Evolutionary conservation across 2,329 filamentous ascomycete genomes (phyloP).

Genomic region (Pseudofabraea citricarpa): DNA sequence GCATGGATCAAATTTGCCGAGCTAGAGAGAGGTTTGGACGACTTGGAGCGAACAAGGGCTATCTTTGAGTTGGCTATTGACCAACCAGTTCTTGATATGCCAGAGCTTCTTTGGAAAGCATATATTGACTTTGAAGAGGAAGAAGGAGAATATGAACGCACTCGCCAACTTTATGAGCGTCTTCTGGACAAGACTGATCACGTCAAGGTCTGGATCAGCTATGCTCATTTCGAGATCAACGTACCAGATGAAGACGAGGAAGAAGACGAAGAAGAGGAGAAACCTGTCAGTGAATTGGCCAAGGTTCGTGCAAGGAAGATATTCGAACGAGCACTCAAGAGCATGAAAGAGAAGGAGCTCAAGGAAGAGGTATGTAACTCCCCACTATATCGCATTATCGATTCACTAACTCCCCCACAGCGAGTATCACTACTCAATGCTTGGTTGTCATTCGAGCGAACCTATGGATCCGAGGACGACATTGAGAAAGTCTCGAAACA

Average conservation of each 20-base stretch:
- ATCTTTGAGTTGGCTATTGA: conserved; percentile 89
- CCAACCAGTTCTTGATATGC: conserved; percentile 88
- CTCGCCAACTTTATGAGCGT: conserved; percentile 80
- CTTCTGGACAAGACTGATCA: conserved; percentile 93
- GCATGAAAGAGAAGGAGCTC: conserved; percentile 83
- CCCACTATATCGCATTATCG: background rate
- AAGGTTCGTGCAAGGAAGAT: conserved; percentile 77
- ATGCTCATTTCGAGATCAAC: conserved; percentile 97
- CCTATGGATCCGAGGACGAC: conserved; percentile 71
- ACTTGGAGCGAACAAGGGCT: conserved; percentile 78
- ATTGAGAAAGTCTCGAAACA: conserved; percentile 81
- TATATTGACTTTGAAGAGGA: conserved; percentile 99
- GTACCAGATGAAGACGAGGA: conserved; percentile 71
- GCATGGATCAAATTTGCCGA: conserved; percentile 97
- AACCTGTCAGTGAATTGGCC: conserved; percentile 72
- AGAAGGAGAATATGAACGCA: conserved; percentile 82
- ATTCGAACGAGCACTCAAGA: conserved; percentile 79
- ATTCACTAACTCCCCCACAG: conserved; percentile 31
- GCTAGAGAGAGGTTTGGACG: conserved; percentile 85
- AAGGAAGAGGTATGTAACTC: conserved; percentile 67
- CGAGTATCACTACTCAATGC: conserved; percentile 86
- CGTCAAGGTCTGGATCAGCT: conserved; percentile 98
- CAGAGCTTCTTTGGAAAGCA: conserved; percentile 93
- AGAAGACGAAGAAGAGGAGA: conserved; percentile 50
- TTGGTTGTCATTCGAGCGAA: conserved; percentile 88